Evolutionary conservation across 495 filamentous ascomycete species (phyloP), one percentile per base, ranked within the genome.

Genomic region (Annulohypoxylon bovei): DNA sequence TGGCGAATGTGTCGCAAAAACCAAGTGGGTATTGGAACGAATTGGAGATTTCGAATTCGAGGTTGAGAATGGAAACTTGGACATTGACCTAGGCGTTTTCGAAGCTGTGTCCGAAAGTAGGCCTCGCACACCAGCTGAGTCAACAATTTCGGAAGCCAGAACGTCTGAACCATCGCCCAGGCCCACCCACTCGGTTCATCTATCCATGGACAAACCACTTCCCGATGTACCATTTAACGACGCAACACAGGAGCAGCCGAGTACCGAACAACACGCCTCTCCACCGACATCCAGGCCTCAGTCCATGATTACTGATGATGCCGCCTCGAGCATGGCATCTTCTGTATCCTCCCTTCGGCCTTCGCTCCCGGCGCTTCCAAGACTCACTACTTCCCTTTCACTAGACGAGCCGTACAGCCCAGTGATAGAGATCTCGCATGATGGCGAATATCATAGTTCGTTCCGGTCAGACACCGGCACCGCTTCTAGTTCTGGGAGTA

Each of bases 1-100:
- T 55, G 94, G 94, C 14, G 94, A 97, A 71, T 98, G 95, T 76
- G 89, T 96, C 20, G 89, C 90, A 4, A 94, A 93, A 77, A 90
- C 94, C 23, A 93, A 91, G 71, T 83, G 87, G 78, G 90, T 97
- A 37, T 90, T 99, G 62, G 93, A 97, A 79, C 85, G 90, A 52
- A 93, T 95, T 67, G 96, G 95, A 22, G 95, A 99, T 78, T 97
- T 99, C 73, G 94, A 97, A 75, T 87, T 97, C 59, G 90, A 93
- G 46, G 75, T 85, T 14, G 79, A 81, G 20, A 75, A 76, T 47
- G 74, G 76, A 44, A 80, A 75, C 23, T 72, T 86, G n/a, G 82
- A 80, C 0, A 78, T 89, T 54, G 83, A 88, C 42, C 64, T 84
- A 20, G 75, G 76, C 3, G 72, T 79, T 14, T 73, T 85, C 58